Evolutionary conservation across 2,329 filamentous ascomycete genomes (phyloP).

Genomic region (Scleromitrula shiraiana): DNA sequence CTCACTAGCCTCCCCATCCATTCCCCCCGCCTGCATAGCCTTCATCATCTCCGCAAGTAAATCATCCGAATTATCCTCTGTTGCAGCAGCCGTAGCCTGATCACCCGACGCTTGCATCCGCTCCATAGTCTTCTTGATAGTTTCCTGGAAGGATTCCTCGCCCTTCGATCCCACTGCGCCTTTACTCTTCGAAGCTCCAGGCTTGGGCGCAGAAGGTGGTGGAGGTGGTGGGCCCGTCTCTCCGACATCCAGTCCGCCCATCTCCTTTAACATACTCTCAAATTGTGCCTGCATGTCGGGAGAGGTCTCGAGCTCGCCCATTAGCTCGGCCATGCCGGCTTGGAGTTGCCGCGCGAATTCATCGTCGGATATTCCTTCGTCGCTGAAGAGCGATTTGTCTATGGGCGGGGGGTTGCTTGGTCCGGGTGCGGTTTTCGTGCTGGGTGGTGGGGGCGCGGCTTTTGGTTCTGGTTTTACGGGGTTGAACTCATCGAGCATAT

Average conservation of each 20-base stretch:
- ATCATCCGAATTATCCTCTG: slow-evolving; percentile 63
- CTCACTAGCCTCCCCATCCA: slow-evolving; percentile 53
- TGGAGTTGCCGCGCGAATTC: slow-evolving; percentile 84
- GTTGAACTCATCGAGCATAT: slow-evolving; percentile 89
- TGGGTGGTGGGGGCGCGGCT: slow-evolving; percentile 17
- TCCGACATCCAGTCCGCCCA: slow-evolving; percentile 51
- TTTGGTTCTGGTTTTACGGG: slow-evolving; percentile 49
- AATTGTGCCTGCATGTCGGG: slow-evolving; percentile 73
- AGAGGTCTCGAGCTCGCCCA: slow-evolving; percentile 60
- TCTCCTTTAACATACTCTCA: slow-evolving; percentile 67
- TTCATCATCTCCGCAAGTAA: slow-evolving; percentile 89
- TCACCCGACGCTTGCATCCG: slow-evolving; percentile 87
- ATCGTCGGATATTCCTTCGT: slow-evolving; percentile 52
- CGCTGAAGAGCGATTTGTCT: slow-evolving; percentile 16
- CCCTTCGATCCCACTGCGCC: slow-evolving; percentile 16
- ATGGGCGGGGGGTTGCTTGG: slow-evolving; percentile 18
- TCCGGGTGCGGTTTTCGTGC: slow-evolving; percentile 25
- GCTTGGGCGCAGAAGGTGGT: slow-evolving; percentile 11
- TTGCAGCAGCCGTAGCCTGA: slow-evolving; percentile 70
- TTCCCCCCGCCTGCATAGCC: slow-evolving; percentile 63
- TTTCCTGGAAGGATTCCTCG: slow-evolving; percentile 78
- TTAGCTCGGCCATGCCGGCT: slow-evolving; percentile 76
- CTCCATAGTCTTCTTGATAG: slow-evolving; percentile 89
- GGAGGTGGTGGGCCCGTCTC: slow-evolving; percentile 17
- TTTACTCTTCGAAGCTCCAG: slow-evolving; percentile 9